These are phyloP conservation scores for Colletotrichum gigasporum DNA, from an alignment of 2,329 filamentous ascomycete species.

Conservation along the genomic window DNA sequence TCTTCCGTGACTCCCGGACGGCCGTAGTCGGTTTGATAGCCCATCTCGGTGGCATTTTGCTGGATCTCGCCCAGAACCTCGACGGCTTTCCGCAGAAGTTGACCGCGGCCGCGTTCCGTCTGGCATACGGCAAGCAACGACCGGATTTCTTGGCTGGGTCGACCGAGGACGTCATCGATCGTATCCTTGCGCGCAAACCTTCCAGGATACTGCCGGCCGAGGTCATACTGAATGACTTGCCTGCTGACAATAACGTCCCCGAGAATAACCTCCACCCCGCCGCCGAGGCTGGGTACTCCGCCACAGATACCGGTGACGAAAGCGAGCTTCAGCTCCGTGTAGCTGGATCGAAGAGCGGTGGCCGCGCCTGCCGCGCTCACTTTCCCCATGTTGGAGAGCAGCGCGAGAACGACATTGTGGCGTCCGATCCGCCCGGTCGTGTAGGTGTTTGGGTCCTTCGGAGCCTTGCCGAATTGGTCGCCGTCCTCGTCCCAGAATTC, in stretches of 20 bases:
- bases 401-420: constrained; percentile 38
- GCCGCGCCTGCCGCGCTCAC: constrained; percentile 36
- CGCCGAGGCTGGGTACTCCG: constrained; percentile 38
- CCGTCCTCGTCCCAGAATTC: constrained; percentile 38
- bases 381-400: constrained; percentile 41
- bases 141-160: constrained; percentile 41
- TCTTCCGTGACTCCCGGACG: constrained; percentile 42
- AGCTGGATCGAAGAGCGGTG: constrained; percentile 44
- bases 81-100: constrained; percentile 14
- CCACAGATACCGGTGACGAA: constrained; percentile 52
- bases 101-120: constrained; percentile 26
- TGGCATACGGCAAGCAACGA: too few relatives aligned
- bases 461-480: constrained; percentile 34
- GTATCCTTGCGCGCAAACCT: constrained; percentile 38
- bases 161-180: constrained; percentile 38
- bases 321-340: constrained; percentile 41
- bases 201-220: constrained; percentile 36
- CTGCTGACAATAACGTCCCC: constrained; percentile 47
- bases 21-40: constrained; percentile 29
- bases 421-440: constrained; percentile 39
- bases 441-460: constrained; percentile 41
- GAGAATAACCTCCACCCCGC: constrained; percentile 33
- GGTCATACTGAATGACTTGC: constrained; percentile 40
- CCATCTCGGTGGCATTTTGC: neutral
- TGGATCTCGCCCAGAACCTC: neutral